Conservation (phyloP, 148 eudicot genomes). For the Mesembryanthemum crystallinum region DNA sequence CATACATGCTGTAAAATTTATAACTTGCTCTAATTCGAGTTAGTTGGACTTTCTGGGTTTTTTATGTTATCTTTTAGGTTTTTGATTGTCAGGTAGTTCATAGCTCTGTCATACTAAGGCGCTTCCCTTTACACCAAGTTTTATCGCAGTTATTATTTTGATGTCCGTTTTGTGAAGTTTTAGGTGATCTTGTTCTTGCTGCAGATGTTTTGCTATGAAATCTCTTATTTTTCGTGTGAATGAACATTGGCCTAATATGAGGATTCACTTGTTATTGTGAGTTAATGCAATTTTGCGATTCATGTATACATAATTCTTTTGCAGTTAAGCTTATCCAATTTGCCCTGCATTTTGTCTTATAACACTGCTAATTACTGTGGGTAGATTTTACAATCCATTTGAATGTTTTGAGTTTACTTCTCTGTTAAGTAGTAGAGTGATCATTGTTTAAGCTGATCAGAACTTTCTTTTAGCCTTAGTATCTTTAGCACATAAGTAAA, state of each 20-base stretch:
- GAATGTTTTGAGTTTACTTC: background rate
- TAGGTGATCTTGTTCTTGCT: background rate
- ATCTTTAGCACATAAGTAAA: background rate
- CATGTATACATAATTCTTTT: background rate
- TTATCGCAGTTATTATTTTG: background rate
- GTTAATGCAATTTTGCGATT: background rate
- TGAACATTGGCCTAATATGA: background rate
- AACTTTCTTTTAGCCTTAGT: background rate
- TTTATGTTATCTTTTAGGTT: background rate
- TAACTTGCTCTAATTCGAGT: background rate
- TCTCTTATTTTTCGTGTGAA: background rate
- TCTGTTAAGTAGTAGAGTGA: background rate
- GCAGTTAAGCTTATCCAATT: background rate
- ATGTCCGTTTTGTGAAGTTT: background rate
- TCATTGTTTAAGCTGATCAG: background rate
- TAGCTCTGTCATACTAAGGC: background rate
- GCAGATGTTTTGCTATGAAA: background rate
- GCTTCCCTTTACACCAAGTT: background rate
- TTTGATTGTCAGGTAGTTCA: background rate
- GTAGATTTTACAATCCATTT: background rate
- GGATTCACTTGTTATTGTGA: background rate
- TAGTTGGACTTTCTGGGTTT: background rate
- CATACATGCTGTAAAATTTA: background rate
- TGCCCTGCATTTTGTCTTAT: background rate
- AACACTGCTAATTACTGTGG: too few species aligned